Evolutionary conservation across 2,329 filamentous ascomycete genomes (phyloP), one percentile per base, ranked within the genome.

Genomic region (Colletotrichum higginsianum): DNA sequence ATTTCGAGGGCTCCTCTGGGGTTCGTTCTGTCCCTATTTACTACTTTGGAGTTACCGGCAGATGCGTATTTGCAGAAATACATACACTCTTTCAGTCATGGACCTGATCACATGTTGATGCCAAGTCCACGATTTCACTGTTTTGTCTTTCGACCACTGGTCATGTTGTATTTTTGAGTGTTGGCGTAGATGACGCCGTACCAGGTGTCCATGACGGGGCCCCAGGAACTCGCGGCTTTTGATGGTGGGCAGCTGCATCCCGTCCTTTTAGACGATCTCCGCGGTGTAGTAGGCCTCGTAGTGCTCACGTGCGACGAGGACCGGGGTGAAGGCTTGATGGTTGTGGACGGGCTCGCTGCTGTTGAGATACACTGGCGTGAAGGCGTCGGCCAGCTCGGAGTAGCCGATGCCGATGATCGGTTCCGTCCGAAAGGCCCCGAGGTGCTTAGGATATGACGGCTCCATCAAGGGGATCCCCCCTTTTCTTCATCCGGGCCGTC

Each of bases 351-450:
- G 53, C 1, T 58, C 18, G 18, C 30, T 49, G 12, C 30, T 30
- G 26, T 61, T n/a, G 8, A 35, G 16, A 30, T 79, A 78, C 11
- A 77, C 73, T 0, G 62, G 62, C 4, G 69, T 67, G 18, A 74
- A 52, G 26, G 67, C 67, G 18, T 78, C 64, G 5, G 67, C 78
- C 47, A 77, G 69, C 11, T 75, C 71, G 4, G 77, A 71, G 65
- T 80, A 81, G 11, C 80, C 81, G 11, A 82, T 71, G 78, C 80
- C 82, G 16, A 82, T 53, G 12, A 80, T 70, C 0, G 81, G 80
- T 61, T 82, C 80, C 1, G 77, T 78, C 12, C 77, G 75, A 53
- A 83, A 79, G 0, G 75, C 77, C 1, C 81, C 81, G 4, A 81
- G 74, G 13, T 77, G 56, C 44, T 68, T 55, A 3, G 76, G 78